Evolutionary conservation across 2,329 filamentous ascomycete species (phyloP).

Genomic region (Trichophyton rubrum): DNA sequence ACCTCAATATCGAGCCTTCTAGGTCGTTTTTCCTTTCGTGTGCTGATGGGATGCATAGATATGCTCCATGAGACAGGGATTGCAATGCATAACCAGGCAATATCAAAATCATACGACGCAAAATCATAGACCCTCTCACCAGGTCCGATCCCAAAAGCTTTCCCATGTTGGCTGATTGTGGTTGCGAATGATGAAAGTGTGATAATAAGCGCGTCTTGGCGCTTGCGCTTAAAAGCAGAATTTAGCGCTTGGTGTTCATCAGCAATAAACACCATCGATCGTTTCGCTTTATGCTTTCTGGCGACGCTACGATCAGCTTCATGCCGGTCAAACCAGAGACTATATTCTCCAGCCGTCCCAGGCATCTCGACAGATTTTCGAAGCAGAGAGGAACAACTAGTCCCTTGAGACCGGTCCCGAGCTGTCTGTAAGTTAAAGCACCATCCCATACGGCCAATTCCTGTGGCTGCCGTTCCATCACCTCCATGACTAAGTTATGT

Average conservation of each 20-base stretch:
- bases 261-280: neutral
- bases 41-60: constrained; percentile 46
- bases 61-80: constrained; percentile 45
- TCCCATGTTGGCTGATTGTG: constrained; percentile 41
- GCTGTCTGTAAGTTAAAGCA: constrained; percentile 21
- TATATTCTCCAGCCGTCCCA: constrained; percentile 6
- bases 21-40: constrained; percentile 40
- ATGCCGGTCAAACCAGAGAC: neutral
- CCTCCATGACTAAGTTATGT: constrained; percentile 11
- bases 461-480: constrained; percentile 8
- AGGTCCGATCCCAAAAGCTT: constrained; percentile 35
- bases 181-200: constrained; percentile 49
- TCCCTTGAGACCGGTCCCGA: neutral
- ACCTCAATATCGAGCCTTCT: constrained; percentile 36
- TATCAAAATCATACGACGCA: constrained; percentile 10
- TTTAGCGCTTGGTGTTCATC: neutral
- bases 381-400: constrained; percentile 9
- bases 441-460: constrained; percentile 19
- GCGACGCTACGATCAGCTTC: neutral
- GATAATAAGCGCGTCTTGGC: constrained; percentile 24
- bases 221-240: neutral
- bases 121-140: constrained; percentile 50
- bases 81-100: constrained; percentile 70
- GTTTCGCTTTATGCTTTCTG: neutral
- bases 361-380: constrained; percentile 12